Evolutionary conservation across 352 stramenopile genomes (phyloP), one percentile per base, ranked within the genome.

Genomic region (Pythium rishiriense): DNA sequence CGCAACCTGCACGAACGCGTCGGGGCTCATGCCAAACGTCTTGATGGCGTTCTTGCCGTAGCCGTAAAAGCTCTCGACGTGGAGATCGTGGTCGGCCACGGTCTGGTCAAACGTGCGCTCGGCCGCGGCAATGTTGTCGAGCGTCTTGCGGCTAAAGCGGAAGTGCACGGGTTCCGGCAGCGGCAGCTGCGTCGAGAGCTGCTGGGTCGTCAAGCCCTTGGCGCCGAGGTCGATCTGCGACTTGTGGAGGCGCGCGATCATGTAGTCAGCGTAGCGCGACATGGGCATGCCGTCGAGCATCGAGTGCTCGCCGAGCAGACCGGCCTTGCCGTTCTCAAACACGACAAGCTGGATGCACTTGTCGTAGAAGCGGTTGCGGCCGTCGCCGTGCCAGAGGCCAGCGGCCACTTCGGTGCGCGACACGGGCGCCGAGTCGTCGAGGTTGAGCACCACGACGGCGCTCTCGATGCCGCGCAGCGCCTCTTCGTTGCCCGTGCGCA

Each of bases 341-440:
- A 98, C 91, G 26, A 98, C 81, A n/a, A 99, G 59, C 76, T 98
- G 93, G 62, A 99, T 87, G 50, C 90, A 97, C 79, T 99, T 99
- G 76, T 99, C 97, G 68, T 97, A 99, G 75, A 96, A 99, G 47
- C 96, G 92, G 83, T 99, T 98, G 66, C 84, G 76, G 48, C 94
- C 94, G 60, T 90, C 87, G 68, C 88, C 85, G 58, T 93, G 85
- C 78, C 87, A 94, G 14, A 94, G 65, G 17, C 66, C 84, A 22
- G 73, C 72, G 4, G 82, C 79, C n/a, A 90, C 73, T 43, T 92
- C 81, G 0, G 78, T 83, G 49, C 83, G 77, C 21, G 77, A 85
- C 62, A 87, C 73, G 5, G 86, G 86, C 28, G 78, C 61, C 49
- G 75, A 58, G 46, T 87, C 81, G 48, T 94, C 85, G 43, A 94